Evolutionary conservation across 2,329 filamentous ascomycete species (phyloP), one percentile per base, ranked within the genome.

Genomic region (Ilyonectria sp.): DNA sequence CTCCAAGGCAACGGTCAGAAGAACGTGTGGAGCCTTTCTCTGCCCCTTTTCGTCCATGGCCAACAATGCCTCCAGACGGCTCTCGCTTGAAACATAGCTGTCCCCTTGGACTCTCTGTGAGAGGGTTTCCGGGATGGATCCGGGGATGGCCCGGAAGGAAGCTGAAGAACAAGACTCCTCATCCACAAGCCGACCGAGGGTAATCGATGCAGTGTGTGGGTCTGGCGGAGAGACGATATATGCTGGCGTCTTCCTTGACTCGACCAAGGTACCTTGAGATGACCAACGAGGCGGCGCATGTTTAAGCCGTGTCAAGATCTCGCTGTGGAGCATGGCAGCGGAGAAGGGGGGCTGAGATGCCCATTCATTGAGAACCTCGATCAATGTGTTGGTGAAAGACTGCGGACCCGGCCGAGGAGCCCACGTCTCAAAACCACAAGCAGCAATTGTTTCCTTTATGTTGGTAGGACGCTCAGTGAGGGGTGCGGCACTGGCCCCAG

Each of bases 371-470:
- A 75, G 59, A 11, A 76, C 74, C 26, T 75, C 74, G 29, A 75
- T 76, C 60, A 75, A 33, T 21, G 74, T 71, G 31, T 76, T 54
- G 4, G 74, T 76, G 43, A 76, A 76, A 1, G 74, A 76, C 46
- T 76, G 72, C 6, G 70, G 60, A 13, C 74, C 74, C 11, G 74
- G 74, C 4, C 65, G 65, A 23, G 74, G 71, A 33, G 74, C 64
- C 74, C 74, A 76, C 1, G 74, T 71, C 64, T 76, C 74, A 19
- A 76, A 76, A 2, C 74, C 74, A 35, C 74, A 75, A 26, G 74
- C 74, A 17, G 74, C 74, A 50, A 76, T 76, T 4, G 74, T 75
- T 26, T 75, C 74, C 55, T 76, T 76, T 31, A 76, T 75, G 55
- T 76, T 75, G 6, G 71, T 75, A 23, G 74, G 73, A 33, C 72